Percentiles rank a stretch among this genome's conserved stretches.
These are phyloP conservation scores for Tillandsia fasciculata DNA, from an alignment of 176 grass and related monocot genomes.

Conservation along the genomic window DNA sequence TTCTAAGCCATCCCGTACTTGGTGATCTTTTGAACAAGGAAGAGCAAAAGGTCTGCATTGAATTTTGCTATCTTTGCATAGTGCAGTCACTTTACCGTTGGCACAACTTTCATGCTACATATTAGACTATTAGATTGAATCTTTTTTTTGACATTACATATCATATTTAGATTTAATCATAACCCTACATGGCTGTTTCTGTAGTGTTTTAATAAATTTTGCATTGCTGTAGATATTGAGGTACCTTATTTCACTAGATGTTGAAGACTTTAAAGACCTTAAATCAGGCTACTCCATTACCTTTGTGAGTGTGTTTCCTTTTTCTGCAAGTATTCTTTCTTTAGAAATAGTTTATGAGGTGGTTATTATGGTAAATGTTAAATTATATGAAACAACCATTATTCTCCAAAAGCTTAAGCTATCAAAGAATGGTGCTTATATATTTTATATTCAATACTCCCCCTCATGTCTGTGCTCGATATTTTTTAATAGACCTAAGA, in stretches of 20 bases:
- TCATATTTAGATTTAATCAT: background rate
- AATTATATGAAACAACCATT: too few species aligned
- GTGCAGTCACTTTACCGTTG: conserved; percentile 3
- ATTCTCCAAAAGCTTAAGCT: too few species aligned
- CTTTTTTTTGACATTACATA: background rate
- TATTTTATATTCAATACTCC: too few species aligned
- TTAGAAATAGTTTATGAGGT: background rate
- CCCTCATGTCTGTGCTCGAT: too few species aligned
- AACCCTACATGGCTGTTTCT: background rate
- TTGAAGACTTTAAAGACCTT: conserved; percentile 76
- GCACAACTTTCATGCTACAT: background rate
- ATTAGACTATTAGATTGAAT: background rate
- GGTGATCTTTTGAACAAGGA: conserved; percentile 60
- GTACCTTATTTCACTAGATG: conserved; percentile 56
- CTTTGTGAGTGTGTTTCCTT: conserved; percentile 41
- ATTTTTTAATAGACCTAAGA: too few species aligned
- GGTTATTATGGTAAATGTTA: background rate
- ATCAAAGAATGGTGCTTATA: too few species aligned
- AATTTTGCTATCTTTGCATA: background rate
- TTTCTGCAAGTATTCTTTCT: background rate
- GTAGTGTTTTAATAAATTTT: conserved; percentile 3
- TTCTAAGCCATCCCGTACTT: conserved; percentile 80
- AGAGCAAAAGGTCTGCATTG: conserved; percentile 46
- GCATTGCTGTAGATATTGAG: conserved; percentile 62
- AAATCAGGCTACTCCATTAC: conserved; percentile 78